Evolutionary conservation across 805 yeast genomes (phyloP), one percentile per base, ranked within the genome.

Genomic region (Cyberlindnera lachancei): DNA sequence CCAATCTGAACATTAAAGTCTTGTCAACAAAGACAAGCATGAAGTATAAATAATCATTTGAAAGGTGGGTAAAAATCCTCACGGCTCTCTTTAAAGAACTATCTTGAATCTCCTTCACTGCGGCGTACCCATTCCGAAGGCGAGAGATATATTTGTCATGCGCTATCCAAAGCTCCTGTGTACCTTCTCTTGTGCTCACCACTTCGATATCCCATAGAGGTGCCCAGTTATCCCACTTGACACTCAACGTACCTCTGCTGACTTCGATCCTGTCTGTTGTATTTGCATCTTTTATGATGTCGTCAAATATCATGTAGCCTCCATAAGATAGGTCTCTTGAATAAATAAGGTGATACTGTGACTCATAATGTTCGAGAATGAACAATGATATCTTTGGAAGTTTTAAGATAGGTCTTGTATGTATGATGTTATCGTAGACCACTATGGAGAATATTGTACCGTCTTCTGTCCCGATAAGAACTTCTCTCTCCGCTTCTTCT

Each of bases 221-320:
- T 0, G 73, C 58, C 75, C 76, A 70, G 38, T 63, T 66, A 23
- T 54, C 56, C 46, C 57, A 63, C 33, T 55, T 63, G 3, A 45
- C 44, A 3, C 55, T 6, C 3, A 20, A 14, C 3, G 34, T 33
- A 6, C 42, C 34, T 7, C 20, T 25, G 4, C 33, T 25, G 2
- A 25, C 23, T 1, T 21, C 25, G 4, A 31, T 7, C 40, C 31
- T 33, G 35, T 50, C 34, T 31, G 18, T 29, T 3, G 34, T 26
- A 13, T 11, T 25, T 3, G 42, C 38, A 7, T 47, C 30, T 22
- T 25, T 18, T 7, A 50, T 45, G 10, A 62, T 36, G 4, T 48
- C 48, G 1, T 48, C 40, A 5, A 67, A 42, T 3, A 55, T 30
- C 8, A 64, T 36, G 33, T 60, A 61, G 20, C 65, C 61, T 32